Conservation (phyloP, 768 basidiomycete species). For the Leccinum broughii region DNA sequence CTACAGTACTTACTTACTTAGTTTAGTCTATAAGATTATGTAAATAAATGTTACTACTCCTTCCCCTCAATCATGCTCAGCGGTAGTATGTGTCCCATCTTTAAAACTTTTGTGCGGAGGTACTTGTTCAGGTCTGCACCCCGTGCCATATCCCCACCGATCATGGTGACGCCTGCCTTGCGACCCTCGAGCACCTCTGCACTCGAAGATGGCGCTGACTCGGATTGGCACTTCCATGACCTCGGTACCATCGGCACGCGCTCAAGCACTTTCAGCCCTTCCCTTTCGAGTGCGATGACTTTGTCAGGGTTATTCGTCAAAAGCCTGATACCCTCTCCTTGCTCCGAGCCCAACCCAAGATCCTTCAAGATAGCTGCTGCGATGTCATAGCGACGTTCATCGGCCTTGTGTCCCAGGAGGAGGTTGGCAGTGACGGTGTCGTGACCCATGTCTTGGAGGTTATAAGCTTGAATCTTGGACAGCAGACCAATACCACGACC, state of each 20-base stretch:
- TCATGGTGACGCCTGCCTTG: slow-evolving; percentile 69
- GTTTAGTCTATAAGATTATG: not conserved
- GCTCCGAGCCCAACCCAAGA: slow-evolving; percentile 66
- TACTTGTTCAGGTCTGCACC: slow-evolving; percentile 94
- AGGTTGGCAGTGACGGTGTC: slow-evolving; percentile 99
- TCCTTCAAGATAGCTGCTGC: slow-evolving; percentile 90
- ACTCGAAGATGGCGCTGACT: slow-evolving; percentile 3
- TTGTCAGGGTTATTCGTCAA: slow-evolving; percentile 99
- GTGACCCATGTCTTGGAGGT: slow-evolving; percentile 95
- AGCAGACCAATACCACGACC: slow-evolving; percentile 95
- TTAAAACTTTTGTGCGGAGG: slow-evolving; percentile 90
- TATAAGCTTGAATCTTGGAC: slow-evolving; percentile 96
- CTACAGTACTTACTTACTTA: too few relatives aligned
- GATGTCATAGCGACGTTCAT: slow-evolving; percentile 90
- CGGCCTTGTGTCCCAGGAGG: slow-evolving; percentile 91
- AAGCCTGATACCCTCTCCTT: slow-evolving; percentile 64
- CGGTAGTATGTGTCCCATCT: slow-evolving; percentile 95
- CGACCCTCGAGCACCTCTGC: slow-evolving; percentile 31
- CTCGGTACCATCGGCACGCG: slow-evolving; percentile 94
- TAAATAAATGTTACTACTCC: not conserved
- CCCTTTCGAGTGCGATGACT: slow-evolving; percentile 80
- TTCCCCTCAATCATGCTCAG: slow-evolving; percentile 31
- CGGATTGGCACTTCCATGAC: slow-evolving; percentile 60
- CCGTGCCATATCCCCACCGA: slow-evolving; percentile 73
- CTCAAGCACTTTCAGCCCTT: slow-evolving; percentile 78